A percentile compares a stretch with the other conserved stretches of the same genome.
Conservation (phyloP, 139 green algal genomes). For the Astrephomene gubernaculifera region DNA sequence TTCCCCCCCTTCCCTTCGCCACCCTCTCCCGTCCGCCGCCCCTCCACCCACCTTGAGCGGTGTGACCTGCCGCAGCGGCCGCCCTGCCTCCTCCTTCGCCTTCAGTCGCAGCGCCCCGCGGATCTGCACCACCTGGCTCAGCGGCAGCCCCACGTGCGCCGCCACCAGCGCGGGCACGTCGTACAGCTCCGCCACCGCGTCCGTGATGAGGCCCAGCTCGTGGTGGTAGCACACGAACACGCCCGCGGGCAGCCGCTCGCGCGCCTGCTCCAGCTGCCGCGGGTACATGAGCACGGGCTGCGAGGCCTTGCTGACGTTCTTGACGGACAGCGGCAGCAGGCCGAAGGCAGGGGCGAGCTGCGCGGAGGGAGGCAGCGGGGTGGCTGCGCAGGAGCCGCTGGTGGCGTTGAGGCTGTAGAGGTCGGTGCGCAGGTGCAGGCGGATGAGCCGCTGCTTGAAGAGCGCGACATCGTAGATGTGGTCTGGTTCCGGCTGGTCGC, state of each 20-base stretch:
- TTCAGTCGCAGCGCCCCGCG: constrained; percentile 21
- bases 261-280: constrained; percentile 1
- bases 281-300: constrained; percentile 40
- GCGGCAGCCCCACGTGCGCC: constrained; percentile 48
- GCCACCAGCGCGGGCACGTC: constrained; percentile 47
- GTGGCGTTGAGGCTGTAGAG: constrained; percentile 1
- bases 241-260: constrained; percentile 3
- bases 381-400: not conserved
- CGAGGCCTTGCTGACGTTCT: constrained; percentile 42
- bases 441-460: constrained; percentile 19
- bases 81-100: constrained; percentile 10
- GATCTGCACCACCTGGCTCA: constrained; percentile 36
- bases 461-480: constrained; percentile 37
- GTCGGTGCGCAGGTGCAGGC: constrained; percentile 46
- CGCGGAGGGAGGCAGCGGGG: not conserved
- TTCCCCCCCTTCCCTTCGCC: not conserved
- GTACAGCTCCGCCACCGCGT: constrained; percentile 7
- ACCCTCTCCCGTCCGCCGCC: too few relatives aligned
- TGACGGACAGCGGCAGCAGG: constrained; percentile 35
- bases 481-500: constrained; percentile 25
- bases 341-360: constrained; percentile 24
- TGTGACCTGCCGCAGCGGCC: constrained; percentile 27
- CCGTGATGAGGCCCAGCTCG: constrained; percentile 28
- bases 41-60: constrained; percentile 35
- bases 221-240: constrained; percentile 52